Evolutionary conservation across 495 filamentous ascomycete species (phyloP).

Genomic region (Mycothermus thermophilus): DNA sequence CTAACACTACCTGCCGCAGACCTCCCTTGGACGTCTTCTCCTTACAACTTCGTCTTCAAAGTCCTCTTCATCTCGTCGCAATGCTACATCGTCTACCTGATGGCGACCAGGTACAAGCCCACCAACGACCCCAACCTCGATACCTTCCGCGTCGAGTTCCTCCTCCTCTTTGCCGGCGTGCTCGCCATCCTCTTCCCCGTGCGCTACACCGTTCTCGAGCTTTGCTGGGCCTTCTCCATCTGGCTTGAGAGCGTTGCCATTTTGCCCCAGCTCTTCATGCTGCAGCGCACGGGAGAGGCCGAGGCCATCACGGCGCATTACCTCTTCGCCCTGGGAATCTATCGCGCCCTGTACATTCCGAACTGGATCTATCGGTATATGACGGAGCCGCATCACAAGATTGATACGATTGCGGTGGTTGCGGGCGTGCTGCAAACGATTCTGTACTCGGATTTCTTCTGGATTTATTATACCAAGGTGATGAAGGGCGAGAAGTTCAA

Average conservation of each 20-base stretch:
- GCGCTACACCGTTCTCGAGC: constrained; percentile 56
- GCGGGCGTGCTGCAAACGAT: constrained; percentile 88
- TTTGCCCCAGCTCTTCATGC: constrained; percentile 92
- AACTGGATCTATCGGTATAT: constrained; percentile 94
- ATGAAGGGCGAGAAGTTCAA: constrained; percentile 83
- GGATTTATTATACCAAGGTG: constrained; percentile 94
- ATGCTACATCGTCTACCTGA: constrained; percentile 87
- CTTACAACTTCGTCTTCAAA: constrained; percentile 91
- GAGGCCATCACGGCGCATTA: constrained; percentile 98
- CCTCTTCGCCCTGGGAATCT: constrained; percentile 84
- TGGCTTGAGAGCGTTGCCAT: constrained; percentile 96
- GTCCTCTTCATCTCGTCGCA: constrained; percentile 85
- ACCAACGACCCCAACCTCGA: constrained; percentile 92
- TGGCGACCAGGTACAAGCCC: constrained; percentile 90
- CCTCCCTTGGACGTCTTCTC: constrained; percentile 71
- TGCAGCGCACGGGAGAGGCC: constrained; percentile 92
- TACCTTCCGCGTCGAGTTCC: constrained; percentile 90
- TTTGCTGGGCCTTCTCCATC: constrained; percentile 92
- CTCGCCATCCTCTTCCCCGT: constrained; percentile 77
- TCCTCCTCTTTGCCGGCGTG: constrained; percentile 63
- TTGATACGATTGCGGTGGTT: constrained; percentile 68
- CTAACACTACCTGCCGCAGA: constrained; percentile 36
- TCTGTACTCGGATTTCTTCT: constrained; percentile 97
- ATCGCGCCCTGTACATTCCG: constrained; percentile 90
- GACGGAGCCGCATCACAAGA: constrained; percentile 47